phyloP scores from a whole-genome alignment of 1,139 yeast genomes.

The Yamadazyma spencermartinsiae region DNA sequence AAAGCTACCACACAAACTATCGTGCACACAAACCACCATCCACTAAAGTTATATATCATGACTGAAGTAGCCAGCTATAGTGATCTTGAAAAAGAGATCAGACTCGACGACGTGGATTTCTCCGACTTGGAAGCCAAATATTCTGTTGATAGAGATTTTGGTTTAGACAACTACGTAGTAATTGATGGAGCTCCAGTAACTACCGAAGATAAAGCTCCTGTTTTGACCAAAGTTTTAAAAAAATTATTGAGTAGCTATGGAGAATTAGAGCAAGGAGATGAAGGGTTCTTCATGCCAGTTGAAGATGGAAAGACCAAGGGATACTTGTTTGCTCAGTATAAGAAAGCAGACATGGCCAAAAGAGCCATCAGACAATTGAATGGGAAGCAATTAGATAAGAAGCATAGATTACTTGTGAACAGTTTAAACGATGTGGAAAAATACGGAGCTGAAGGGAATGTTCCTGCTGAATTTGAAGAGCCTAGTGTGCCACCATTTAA shows the following conservation, averaged over 20 bases:
- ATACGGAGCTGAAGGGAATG: slow-evolving; percentile 68
- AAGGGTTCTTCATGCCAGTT: slow-evolving; percentile 78
- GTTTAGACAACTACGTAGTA: slow-evolving; percentile 77
- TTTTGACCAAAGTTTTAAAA: slow-evolving; percentile 79
- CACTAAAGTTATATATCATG: slow-evolving; percentile 14
- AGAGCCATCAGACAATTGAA: slow-evolving; percentile 79
- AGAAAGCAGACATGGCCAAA: slow-evolving; percentile 64
- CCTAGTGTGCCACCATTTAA: slow-evolving; percentile 72
- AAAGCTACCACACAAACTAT: no score
- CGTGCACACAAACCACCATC: no score
- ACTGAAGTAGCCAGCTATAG: slow-evolving; percentile 18
- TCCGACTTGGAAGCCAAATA: slow-evolving; percentile 82
- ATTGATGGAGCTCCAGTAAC: slow-evolving; percentile 97
- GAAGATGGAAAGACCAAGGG: slow-evolving; percentile 85
- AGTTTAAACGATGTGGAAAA: slow-evolving; percentile 82
- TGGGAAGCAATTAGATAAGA: slow-evolving; percentile 89
- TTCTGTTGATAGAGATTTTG: slow-evolving; percentile 57
- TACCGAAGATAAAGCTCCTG: slow-evolving; percentile 84
- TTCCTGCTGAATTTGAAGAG: slow-evolving; percentile 63
- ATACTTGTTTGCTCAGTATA: slow-evolving; percentile 82
- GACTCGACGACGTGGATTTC: slow-evolving; percentile 70
- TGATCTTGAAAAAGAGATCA: slow-evolving; percentile 50
- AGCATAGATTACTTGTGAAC: slow-evolving; percentile 87
- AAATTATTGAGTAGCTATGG: slow-evolving; percentile 73
- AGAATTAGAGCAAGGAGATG: slow-evolving; percentile 66